Conservation (phyloP, 345 rosid species). For the Dipteronia sinensis region DNA sequence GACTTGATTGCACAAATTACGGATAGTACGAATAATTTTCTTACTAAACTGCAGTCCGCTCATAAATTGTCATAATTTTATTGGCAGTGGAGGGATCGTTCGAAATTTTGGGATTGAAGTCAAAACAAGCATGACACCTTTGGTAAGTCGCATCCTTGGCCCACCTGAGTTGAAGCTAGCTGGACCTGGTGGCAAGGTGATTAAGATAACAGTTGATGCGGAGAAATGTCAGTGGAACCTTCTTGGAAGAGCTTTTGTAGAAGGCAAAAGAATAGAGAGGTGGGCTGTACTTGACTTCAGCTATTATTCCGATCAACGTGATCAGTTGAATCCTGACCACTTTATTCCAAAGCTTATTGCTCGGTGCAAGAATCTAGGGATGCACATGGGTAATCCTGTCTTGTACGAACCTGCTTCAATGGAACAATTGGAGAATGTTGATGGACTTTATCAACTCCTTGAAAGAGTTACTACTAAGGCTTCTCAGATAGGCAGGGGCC, state of each 20-base stretch:
- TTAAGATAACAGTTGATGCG: conserved; percentile 49
- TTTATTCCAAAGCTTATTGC: conserved; percentile 46
- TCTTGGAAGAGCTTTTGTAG: conserved; percentile 52
- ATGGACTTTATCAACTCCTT: conserved; percentile 44
- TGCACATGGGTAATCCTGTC: conserved; percentile 55
- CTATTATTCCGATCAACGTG: conserved; percentile 24
- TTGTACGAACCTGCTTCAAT: conserved; percentile 34
- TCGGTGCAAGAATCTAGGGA: conserved; percentile 60
- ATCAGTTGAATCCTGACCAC: conserved; percentile 16
- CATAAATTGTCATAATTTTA: neutral
- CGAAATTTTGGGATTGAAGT: conserved; percentile 70
- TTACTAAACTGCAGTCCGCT: neutral
- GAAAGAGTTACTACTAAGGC: conserved; percentile 38
- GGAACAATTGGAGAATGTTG: conserved; percentile 42
- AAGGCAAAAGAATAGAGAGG: conserved; percentile 55
- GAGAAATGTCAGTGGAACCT: conserved; percentile 83
- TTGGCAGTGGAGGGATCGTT: conserved; percentile 58
- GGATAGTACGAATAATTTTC: neutral
- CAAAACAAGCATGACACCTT: conserved; percentile 59
- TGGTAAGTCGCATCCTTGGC: conserved; percentile 67
- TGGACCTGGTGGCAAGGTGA: conserved; percentile 35
- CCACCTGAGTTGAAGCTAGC: conserved; percentile 71
- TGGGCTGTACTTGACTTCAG: conserved; percentile 88
- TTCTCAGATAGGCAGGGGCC: conserved; percentile 27
- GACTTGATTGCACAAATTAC: neutral